Conservation (phyloP, 108 stramenopile species). For the Cyclotella choctawhatcheeana region DNA sequence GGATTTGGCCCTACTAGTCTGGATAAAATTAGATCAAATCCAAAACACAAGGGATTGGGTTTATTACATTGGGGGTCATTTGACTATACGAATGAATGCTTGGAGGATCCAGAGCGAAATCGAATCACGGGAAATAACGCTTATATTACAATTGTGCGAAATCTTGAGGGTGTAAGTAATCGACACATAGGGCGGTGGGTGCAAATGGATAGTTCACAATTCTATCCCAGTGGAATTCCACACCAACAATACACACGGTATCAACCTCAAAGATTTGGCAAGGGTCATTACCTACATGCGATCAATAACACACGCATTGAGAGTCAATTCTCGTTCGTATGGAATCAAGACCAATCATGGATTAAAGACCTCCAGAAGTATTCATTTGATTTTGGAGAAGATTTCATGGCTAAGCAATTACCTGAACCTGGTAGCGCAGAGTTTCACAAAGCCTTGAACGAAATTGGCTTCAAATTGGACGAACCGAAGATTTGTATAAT, state of each 20-base stretch:
- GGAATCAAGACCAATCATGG: constrained; percentile 4
- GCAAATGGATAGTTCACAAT: not conserved
- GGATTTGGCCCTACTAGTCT: not conserved
- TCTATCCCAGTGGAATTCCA: not conserved
- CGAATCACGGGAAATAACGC: constrained; percentile 5
- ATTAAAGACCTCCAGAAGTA: not conserved
- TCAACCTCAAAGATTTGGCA: not conserved
- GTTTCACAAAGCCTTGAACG: not conserved
- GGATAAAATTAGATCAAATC: not conserved
- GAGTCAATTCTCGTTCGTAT: not conserved
- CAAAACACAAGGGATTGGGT: not conserved
- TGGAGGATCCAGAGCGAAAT: not conserved
- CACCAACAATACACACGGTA: not conserved
- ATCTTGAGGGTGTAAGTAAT: too few relatives aligned
- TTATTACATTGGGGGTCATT: not conserved
- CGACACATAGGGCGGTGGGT: too few relatives aligned
- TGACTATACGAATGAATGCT: constrained; percentile 1
- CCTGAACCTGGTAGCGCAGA: not conserved
- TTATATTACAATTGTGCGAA: not conserved
- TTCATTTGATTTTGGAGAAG: not conserved
- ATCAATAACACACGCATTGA: not conserved
- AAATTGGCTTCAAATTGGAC: not conserved
- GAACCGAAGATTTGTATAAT: not conserved
- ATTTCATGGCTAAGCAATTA: not conserved
- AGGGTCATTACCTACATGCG: not conserved